phyloP scores from a whole-genome alignment of 768 basidiomycete genomes.

The Tulasnella sp. region DNA sequence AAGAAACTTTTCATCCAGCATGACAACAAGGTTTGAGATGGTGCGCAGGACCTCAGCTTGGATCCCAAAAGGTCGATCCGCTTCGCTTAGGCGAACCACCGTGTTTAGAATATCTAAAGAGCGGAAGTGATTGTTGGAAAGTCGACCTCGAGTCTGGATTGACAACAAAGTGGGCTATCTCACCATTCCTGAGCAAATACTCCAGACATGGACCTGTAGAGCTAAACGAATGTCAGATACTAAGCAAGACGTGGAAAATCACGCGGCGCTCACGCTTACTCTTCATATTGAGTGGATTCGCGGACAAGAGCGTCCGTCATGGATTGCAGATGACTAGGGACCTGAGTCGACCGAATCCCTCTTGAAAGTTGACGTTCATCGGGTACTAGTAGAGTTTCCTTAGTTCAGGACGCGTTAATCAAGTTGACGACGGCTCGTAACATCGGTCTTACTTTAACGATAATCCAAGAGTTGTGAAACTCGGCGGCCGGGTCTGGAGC shows the following conservation, averaged over 20 bases:
- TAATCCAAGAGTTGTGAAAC: constrained; percentile 65
- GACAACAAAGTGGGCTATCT: too few species aligned
- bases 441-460: constrained; percentile 45
- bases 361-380: constrained; percentile 78
- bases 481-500: constrained; percentile 57
- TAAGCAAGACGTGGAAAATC: background rate
- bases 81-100: constrained; percentile 75
- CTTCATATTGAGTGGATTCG: constrained; percentile 76
- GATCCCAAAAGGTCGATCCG: constrained; percentile 79
- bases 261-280: constrained; percentile 40
- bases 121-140: background rate
- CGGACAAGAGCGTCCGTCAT: constrained; percentile 80
- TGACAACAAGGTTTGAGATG: constrained; percentile 82
- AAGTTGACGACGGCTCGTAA: background rate
- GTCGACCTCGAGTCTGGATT: too few species aligned
- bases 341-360: constrained; percentile 73
- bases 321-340: constrained; percentile 59
- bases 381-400: constrained; percentile 78
- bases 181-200: constrained; percentile 82
- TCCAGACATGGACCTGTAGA: constrained; percentile 83
- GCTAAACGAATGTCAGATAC: constrained; percentile 29
- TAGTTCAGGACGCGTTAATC: background rate
- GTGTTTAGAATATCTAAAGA: constrained; percentile 72
- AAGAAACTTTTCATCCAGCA: constrained; percentile 87
- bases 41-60: constrained; percentile 80